A percentile compares a stretch with the other conserved stretches of the same genome.
Evolutionary conservation across 2,329 filamentous ascomycete species (phyloP).

Genomic region (Zalaria obscura): DNA sequence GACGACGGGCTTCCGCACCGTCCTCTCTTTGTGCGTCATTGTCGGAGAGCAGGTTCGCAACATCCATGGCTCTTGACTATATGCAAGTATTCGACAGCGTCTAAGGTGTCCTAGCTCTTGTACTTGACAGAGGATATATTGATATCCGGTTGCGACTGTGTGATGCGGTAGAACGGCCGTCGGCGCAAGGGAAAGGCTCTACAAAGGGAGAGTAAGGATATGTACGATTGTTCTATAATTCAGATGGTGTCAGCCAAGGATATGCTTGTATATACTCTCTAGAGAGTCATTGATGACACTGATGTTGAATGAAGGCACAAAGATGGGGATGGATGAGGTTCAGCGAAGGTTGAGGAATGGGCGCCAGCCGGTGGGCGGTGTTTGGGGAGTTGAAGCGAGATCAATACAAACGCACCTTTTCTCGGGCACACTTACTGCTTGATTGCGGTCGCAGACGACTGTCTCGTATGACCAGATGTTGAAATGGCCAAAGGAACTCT

Average conservation of each 20-base stretch:
- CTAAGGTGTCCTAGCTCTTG: background rate
- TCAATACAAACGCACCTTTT: no score
- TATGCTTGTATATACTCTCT: background rate
- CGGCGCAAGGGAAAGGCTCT: background rate
- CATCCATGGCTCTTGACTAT: conserved; percentile 15
- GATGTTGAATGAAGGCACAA: background rate
- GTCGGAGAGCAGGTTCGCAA: conserved; percentile 18
- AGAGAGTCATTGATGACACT: background rate
- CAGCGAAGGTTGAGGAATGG: background rate
- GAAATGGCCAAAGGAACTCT: background rate
- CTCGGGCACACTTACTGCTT: no score
- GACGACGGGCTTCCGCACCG: conserved; percentile 12
- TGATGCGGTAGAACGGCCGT: background rate
- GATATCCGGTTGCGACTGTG: background rate
- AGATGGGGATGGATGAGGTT: background rate
- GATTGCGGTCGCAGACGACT: no score
- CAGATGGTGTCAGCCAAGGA: background rate
- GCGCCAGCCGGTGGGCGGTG: background rate
- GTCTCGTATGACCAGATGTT: no score
- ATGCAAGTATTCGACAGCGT: background rate
- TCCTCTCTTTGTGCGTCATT: conserved; percentile 7
- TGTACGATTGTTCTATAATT: background rate
- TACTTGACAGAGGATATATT: background rate
- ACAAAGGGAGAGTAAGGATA: background rate
- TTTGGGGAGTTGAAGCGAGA: background rate